phyloP scores from a whole-genome alignment of 352 stramenopile species.

The Pythium rishiriense region DNA sequence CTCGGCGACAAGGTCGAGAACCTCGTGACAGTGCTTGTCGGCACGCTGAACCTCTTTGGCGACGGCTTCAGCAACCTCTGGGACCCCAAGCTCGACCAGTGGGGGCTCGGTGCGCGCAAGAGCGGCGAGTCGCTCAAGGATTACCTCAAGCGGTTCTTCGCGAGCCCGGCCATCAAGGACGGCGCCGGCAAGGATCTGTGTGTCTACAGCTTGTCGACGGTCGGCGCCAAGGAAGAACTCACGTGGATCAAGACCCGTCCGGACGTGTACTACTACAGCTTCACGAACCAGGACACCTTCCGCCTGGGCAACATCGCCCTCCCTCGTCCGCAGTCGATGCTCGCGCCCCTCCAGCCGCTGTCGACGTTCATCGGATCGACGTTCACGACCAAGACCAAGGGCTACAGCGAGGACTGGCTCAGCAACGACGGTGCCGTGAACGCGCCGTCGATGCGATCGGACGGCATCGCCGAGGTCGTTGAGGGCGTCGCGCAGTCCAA shows the following conservation, averaged over 20 bases:
- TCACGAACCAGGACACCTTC: conserved; percentile 34
- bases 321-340: conserved; percentile 27
- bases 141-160: conserved; percentile 33
- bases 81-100: conserved; percentile 41
- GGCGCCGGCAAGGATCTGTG: conserved; percentile 29
- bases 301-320: conserved; percentile 25
- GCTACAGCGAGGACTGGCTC: conserved; percentile 30
- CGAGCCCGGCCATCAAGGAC: conserved; percentile 21
- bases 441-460: conserved; percentile 26
- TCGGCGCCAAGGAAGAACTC: conserved; percentile 31
- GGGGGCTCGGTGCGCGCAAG: conserved; percentile 15
- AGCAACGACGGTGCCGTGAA: conserved; percentile 37
- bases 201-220: conserved; percentile 32
- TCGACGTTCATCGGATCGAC: conserved; percentile 27
- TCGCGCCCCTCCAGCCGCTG: conserved; percentile 25
- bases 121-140: conserved; percentile 24
- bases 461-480: conserved; percentile 24
- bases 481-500: conserved; percentile 25
- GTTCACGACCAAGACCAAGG: conserved; percentile 22
- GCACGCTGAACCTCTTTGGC: conserved; percentile 21
- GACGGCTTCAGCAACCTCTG: conserved; percentile 17
- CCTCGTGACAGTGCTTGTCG: conserved; percentile 17
- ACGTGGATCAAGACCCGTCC: conserved; percentile 36
- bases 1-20: conserved; percentile 25
- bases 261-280: conserved; percentile 39